These are phyloP conservation scores for Peltaster fructicola DNA, from an alignment of 2,329 filamentous ascomycete species.

Conservation along the genomic window DNA sequence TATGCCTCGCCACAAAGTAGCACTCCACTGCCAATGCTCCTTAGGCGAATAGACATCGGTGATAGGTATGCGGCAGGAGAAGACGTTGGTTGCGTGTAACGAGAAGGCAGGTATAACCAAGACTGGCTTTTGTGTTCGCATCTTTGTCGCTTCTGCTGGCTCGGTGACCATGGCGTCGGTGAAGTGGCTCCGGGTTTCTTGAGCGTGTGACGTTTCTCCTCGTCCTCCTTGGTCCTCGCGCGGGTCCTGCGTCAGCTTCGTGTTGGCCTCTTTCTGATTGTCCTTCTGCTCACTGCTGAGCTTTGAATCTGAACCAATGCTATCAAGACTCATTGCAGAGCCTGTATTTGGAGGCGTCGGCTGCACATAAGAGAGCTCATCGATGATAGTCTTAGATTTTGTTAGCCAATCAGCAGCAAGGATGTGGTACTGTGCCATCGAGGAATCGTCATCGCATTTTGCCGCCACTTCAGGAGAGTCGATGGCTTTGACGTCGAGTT, in stretches of 20 bases:
- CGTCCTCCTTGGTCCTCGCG: no score
- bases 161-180: constrained; percentile 2
- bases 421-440: constrained; percentile 40
- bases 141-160: no score
- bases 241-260: no score
- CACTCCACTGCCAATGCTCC: constrained; percentile 98
- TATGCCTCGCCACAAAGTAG: constrained; percentile 77
- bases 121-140: no score
- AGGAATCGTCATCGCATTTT: constrained; percentile 17
- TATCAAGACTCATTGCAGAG: no score
- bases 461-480: constrained; percentile 29
- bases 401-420: constrained; percentile 48
- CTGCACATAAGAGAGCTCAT: constrained; percentile 18
- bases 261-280: constrained; percentile 1
- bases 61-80: constrained; percentile 56
- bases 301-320: no score
- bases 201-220: no score
- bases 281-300: constrained; percentile 4
- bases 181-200: no score
- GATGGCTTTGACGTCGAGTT: constrained; percentile 32
- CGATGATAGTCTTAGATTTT: constrained; percentile 52
- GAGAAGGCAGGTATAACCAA: constrained; percentile 67
- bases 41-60: constrained; percentile 58
- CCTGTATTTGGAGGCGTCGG: no score
- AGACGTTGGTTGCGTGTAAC: constrained; percentile 58